Evolutionary conservation across 1,139 yeast species (phyloP), one percentile per base, ranked within the genome.

Genomic region (Suhomyces maxii): DNA sequence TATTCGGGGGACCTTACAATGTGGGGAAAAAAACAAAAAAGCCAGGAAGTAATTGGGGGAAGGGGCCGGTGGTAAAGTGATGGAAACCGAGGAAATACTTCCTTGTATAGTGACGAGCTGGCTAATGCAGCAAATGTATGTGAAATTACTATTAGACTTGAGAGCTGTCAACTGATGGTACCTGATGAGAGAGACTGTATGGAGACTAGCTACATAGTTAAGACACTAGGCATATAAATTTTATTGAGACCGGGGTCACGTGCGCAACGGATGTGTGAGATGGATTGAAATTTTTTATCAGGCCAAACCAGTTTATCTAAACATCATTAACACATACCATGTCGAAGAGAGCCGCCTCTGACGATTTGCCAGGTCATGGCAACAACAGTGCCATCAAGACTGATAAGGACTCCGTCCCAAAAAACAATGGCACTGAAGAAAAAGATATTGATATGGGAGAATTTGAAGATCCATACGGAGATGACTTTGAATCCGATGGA

Each of bases 391-490:
- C 67, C 57, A 47, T 62, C 62, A 55, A 57, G 47, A 48, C 53
- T n/a, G 46, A 40, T 31, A 47, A 49, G 26, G 55, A 46, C 26
- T 49, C 57, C 31, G 54, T 53, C 12, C 61, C 61, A n/a, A 48
- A 45, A 5, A 47, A 50, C 39, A 44, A 48, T 13, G 49, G 31
- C 18, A 47, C 42, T 12, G 46, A 55, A n/a, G 64, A 56, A 37
- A 58, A 54, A 34, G 85, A 63, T 26, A 74, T 73, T 38, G 89
- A 85, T 26, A 83, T 88, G 84, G 97, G 96, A 33, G 96, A 87
- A 60, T 87, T 89, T 65, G 97, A 90, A 67, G 97, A 89, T 65
- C 90, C 95, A 33, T 89, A 89, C 58, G 96, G 96, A 45, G 99
- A 91, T 65, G 97, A 93, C 53, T 89, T 84, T 58, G 98, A 90